Base-by-base conservation (phyloP, 2,329 filamentous ascomycete species). In the Apiospora sp. region DNA sequence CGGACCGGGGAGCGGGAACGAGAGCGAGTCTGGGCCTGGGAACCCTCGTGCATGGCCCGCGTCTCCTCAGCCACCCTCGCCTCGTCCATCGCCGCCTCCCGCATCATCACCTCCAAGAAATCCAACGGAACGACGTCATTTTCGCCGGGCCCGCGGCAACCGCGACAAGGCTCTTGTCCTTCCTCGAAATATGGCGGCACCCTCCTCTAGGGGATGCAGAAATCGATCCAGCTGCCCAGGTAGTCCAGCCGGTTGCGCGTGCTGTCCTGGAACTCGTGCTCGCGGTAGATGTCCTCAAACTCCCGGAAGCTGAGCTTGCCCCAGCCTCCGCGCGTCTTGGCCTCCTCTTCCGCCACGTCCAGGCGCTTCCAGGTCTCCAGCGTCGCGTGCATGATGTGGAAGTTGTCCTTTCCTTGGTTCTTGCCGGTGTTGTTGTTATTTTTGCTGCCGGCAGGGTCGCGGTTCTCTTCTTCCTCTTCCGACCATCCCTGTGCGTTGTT, bases 141-240 rank as follows among this genome's bases (percentile, higher is more conserved):
- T 19, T 19, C 16, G 12, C 19, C 27, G 27, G 22, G 2, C 16
- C 27, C 4, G 30, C 12, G 54, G 30, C 30, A 22, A 16, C 16
- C 5, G 54, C 16, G 30, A 27, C 22, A 41, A 3, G 8, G 34
- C 30, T 64, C 34, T 19, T 64, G 16, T 3, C 1, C 19, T 10
- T 34, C 54, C 19, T 41, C 10, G 37, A 41, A 41, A 41, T 22
- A 34, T 6, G 34, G 22, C 58, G 58, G 58, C 68, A 70, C 8
- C 68, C 54, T 70, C 19, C 58, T 41, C 76, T 80, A 90, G 19
- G 90, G 90, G 76, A 92, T 92, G 80, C 90, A 92, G 80, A 92
- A 91, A 80, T 98, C 95, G 82, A 98, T 94, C 96, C 96, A 98
- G 78, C 91, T 94, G 73, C 94, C 94, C 67, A 98, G 86, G 82